Conservation (phyloP, 2,329 filamentous ascomycete genomes). For the Hypoxylon rubiginosum region DNA sequence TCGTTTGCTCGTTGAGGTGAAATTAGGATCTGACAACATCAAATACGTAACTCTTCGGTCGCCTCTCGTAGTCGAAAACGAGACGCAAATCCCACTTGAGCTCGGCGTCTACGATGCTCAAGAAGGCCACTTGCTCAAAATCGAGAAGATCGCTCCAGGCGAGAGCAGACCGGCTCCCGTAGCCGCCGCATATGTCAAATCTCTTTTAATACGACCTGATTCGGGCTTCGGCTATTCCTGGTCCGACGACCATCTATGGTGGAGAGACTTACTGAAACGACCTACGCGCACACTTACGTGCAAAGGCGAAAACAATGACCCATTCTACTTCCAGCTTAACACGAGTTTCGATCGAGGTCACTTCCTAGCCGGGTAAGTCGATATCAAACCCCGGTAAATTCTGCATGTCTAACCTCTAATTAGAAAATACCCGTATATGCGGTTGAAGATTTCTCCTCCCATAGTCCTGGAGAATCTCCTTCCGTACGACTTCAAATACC, state of each 20-base stretch:
- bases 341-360: slow-evolving; percentile 87
- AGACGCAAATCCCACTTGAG: slow-evolving; percentile 96
- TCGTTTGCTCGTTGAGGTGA: slow-evolving; percentile 91
- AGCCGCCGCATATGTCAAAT: slow-evolving; percentile 91
- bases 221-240: slow-evolving; percentile 97
- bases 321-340: slow-evolving; percentile 97
- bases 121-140: slow-evolving; percentile 92
- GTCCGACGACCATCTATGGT: slow-evolving; percentile 91
- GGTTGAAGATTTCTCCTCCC: slow-evolving; percentile 88
- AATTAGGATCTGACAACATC: slow-evolving; percentile 92
- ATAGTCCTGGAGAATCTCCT: slow-evolving; percentile 94
- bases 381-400: background rate
- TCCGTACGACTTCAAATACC: slow-evolving; percentile 98
- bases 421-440: slow-evolving; percentile 93
- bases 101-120: slow-evolving; percentile 89
- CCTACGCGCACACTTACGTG: slow-evolving; percentile 91
- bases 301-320: slow-evolving; percentile 85
- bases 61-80: slow-evolving; percentile 92
- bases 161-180: slow-evolving; percentile 92
- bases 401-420: slow-evolving; percentile 50
- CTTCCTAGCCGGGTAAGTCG: slow-evolving; percentile 77
- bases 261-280: slow-evolving; percentile 88
- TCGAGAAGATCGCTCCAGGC: slow-evolving; percentile 96
- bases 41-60: slow-evolving; percentile 98
- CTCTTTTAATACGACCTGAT: slow-evolving; percentile 87